A percentile compares a stretch with the other conserved stretches of the same genome.
These are phyloP conservation scores for Sarocladium strictum DNA, from an alignment of 2,329 filamentous ascomycete genomes.

Conservation along the genomic window DNA sequence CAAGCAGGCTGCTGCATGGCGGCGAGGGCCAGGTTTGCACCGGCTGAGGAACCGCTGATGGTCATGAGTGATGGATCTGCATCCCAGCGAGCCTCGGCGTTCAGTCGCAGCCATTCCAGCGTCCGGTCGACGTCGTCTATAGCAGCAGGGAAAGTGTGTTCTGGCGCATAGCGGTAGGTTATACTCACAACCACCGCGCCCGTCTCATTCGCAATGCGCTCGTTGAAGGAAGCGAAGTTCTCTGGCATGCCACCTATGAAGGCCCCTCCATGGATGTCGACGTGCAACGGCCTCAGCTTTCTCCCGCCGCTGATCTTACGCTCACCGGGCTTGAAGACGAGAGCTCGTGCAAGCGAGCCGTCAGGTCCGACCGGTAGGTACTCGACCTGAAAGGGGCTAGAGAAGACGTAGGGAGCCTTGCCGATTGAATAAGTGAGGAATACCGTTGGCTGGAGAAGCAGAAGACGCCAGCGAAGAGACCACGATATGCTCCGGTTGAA, in stretches of 20 bases:
- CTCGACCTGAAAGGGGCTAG: conserved; percentile 25
- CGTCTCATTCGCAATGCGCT: conserved; percentile 27
- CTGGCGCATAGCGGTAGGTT: conserved; percentile 46
- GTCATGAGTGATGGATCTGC: conserved; percentile 35
- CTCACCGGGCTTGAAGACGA: conserved; percentile 26
- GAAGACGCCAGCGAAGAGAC: conserved; percentile 34
- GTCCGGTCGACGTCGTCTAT: conserved; percentile 41
- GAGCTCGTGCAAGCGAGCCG: conserved; percentile 16
- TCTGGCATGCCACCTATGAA: conserved; percentile 39
- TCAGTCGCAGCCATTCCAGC: conserved; percentile 30
- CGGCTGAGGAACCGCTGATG: conserved; percentile 36
- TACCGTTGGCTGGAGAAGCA: conserved; percentile 35
- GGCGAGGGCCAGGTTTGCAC: conserved; percentile 36
- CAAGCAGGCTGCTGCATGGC: conserved; percentile 20
- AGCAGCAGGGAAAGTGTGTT: conserved; percentile 40
- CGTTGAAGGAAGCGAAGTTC: conserved; percentile 26
- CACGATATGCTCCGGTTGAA: conserved; percentile 30
- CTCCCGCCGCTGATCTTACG: conserved; percentile 3
- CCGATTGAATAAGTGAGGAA: conserved; percentile 31
- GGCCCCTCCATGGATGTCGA: conserved; percentile 37
- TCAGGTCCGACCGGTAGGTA: conserved; percentile 23
- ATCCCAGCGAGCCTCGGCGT: conserved; percentile 28
- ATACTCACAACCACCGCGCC: conserved; percentile 41
- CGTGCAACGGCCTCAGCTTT: conserved; percentile 32
- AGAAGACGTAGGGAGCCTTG: conserved; percentile 29